Percentiles rank a stretch among this genome's conserved stretches.
These are phyloP conservation scores for Adansonia grandidieri DNA, from an alignment of 441 rosid species.

Conservation along the genomic window DNA sequence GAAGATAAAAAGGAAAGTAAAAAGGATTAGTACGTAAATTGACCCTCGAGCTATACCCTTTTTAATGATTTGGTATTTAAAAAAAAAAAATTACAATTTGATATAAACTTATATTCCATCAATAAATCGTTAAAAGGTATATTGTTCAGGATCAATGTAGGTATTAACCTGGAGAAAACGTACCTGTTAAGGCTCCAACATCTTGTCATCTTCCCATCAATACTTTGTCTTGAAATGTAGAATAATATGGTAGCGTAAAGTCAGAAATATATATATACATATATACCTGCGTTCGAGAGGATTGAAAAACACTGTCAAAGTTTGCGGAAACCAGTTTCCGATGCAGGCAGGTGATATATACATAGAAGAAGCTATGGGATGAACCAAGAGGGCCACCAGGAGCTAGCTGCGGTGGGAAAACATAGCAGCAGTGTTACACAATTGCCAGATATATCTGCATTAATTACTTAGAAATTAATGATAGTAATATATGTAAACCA, in stretches of 20 bases:
- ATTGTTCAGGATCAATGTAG: too few species aligned
- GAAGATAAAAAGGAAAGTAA: too few species aligned
- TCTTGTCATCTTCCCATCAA: background rate
- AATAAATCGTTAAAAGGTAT: too few species aligned
- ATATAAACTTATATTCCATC: too few species aligned
- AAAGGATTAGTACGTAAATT: too few species aligned
- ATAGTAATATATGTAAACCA: background rate
- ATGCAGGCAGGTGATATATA: background rate
- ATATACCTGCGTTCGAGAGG: constrained; percentile 12
- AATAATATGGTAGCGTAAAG: too few species aligned
- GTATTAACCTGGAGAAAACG: too few species aligned
- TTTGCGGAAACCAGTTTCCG: background rate
- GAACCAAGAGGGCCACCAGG: constrained; percentile 52
- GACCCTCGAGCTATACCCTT: too few species aligned
- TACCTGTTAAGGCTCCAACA: background rate
- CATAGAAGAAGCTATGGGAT: constrained; percentile 21
- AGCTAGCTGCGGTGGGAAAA: constrained; percentile 28
- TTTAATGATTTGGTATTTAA: too few species aligned
- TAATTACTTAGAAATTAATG: background rate
- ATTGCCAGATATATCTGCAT: constrained; percentile 1
- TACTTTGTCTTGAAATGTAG: constrained; percentile 1
- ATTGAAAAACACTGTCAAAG: constrained; percentile 6
- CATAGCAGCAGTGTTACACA: background rate
- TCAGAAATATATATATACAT: background rate
- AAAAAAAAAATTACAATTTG: too few species aligned